phyloP scores from a whole-genome alignment of 345 rosid species.

The Camelina sativa region DNA sequence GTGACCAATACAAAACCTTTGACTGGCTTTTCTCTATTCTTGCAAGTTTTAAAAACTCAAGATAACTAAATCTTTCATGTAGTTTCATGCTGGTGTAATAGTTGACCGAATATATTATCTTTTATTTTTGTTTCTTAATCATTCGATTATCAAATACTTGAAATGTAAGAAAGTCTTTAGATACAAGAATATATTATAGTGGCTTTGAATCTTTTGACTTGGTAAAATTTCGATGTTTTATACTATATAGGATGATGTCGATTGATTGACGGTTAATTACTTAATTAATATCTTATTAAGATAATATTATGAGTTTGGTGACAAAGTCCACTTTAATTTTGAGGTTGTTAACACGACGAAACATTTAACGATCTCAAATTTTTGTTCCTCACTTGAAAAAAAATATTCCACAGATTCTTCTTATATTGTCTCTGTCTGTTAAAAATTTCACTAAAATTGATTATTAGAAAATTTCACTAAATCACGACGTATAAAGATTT shows the following conservation, averaged over 20 bases:
- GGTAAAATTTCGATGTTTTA: neutral
- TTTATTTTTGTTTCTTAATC: neutral
- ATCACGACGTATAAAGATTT: neutral
- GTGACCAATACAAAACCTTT: slow-evolving; percentile 24
- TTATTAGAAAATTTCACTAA: too few species aligned
- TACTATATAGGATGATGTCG: slow-evolving; percentile 15
- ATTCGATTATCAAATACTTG: neutral
- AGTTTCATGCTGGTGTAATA: slow-evolving; percentile 9
- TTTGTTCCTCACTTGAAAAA: neutral
- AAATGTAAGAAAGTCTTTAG: slow-evolving; percentile 6
- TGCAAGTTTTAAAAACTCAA: neutral
- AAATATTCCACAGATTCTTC: neutral
- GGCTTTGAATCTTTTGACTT: slow-evolving; percentile 28
- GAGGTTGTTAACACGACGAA: neutral
- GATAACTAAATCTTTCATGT: neutral
- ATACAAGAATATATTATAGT: neutral
- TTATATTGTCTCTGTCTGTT: neutral
- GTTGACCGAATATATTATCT: neutral
- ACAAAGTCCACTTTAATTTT: slow-evolving; percentile 26
- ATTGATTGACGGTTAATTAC: slow-evolving; percentile 22
- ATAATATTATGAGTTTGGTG: slow-evolving; percentile 18
- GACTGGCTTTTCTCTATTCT: slow-evolving; percentile 24
- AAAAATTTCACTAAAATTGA: neutral
- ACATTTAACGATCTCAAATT: neutral
- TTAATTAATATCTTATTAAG: slow-evolving; percentile 7